phyloP scores from a whole-genome alignment of 768 basidiomycete species.

The Mrakia hoshinonis region DNA sequence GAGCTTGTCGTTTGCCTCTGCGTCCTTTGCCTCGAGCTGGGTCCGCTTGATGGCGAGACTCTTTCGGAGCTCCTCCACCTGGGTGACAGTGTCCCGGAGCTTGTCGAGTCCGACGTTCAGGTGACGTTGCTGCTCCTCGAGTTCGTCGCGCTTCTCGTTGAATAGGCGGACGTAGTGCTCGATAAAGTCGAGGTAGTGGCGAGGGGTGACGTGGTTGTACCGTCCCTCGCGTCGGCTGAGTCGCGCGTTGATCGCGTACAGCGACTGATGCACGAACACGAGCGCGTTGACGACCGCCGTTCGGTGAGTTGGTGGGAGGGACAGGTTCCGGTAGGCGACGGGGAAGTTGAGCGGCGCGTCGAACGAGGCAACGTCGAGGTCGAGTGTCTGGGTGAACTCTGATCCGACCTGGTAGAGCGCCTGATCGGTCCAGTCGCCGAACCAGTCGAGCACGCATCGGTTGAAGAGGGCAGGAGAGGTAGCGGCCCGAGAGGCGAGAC shows the following conservation, averaged over 20 bases:
- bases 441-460: constrained; percentile 98
- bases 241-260: constrained; percentile 79
- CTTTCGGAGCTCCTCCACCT: constrained; percentile 91
- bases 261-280: constrained; percentile 79
- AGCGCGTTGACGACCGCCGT: constrained; percentile 86
- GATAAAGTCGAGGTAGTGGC: constrained; percentile 97
- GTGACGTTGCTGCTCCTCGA: constrained; percentile 97
- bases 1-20: constrained; percentile 93
- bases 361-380: constrained; percentile 80
- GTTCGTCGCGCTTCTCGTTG: constrained; percentile 90
- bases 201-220: constrained; percentile 91
- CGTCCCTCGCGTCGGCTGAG: constrained; percentile 85
- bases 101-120: constrained; percentile 97
- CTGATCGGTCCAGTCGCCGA: constrained; percentile 98
- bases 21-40: constrained; percentile 85
- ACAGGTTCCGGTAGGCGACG: constrained; percentile 71
- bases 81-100: constrained; percentile 84
- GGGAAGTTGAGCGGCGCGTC: constrained; percentile 75
- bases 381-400: constrained; percentile 90
- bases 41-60: constrained; percentile 88
- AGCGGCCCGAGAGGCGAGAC: constrained; percentile 69
- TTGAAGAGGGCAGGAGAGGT: constrained; percentile 94
- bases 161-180: constrained; percentile 93
- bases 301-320: constrained; percentile 77
- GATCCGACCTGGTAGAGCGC: constrained; percentile 96